phyloP scores from a whole-genome alignment of 2,329 filamentous ascomycete genomes.

The Podosphaera leucotricha region DNA sequence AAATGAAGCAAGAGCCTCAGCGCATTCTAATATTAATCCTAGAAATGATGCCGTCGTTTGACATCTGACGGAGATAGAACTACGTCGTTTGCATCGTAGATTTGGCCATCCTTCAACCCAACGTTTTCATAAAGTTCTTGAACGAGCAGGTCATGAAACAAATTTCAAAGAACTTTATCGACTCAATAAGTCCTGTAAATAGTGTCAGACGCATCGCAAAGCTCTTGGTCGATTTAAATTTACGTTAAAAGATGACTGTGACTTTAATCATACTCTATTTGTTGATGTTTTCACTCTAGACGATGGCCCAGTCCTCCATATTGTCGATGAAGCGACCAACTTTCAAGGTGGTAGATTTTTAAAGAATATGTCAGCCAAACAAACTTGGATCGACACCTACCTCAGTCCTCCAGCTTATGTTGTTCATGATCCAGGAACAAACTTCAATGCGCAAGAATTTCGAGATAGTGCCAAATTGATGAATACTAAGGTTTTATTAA shows the following conservation, averaged over 20 bases:
- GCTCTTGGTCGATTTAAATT: not conserved
- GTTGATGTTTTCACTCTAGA: slow-evolving; percentile 2
- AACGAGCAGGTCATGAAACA: not conserved
- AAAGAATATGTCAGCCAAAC: not conserved
- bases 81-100: not conserved
- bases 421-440: not conserved
- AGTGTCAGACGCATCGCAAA: not conserved
- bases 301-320: slow-evolving; percentile 1
- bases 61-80: not conserved
- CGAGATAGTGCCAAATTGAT: not conserved
- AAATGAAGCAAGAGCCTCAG: too few relatives aligned
- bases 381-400: not conserved
- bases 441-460: not conserved
- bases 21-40: too few relatives aligned
- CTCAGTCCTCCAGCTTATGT: not conserved
- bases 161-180: not conserved
- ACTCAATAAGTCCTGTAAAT: not conserved
- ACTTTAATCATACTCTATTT: slow-evolving; percentile 2
- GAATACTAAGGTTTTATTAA: not conserved
- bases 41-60: not conserved
- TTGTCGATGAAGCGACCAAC: slow-evolving; percentile 1
- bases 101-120: not conserved
- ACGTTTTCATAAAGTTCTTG: not conserved
- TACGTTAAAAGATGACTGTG: not conserved
- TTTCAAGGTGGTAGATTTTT: slow-evolving; percentile 2